These are phyloP conservation scores for Plantago major DNA, from an alignment of 257 asterid species.

Conservation along the genomic window DNA sequence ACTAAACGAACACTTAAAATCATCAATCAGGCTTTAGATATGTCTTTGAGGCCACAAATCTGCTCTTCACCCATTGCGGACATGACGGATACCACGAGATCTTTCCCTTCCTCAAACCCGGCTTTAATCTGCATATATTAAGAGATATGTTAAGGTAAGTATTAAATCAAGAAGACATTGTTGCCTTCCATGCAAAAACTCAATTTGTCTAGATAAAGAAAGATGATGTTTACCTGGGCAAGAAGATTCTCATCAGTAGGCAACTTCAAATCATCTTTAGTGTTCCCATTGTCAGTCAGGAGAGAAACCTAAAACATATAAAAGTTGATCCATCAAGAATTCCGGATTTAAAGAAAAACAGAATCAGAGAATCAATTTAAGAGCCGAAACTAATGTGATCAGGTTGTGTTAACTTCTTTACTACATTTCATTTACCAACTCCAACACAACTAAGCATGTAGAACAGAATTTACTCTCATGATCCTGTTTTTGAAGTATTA, in stretches of 20 bases:
- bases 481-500: too few species aligned
- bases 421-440: too few species aligned
- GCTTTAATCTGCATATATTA: conserved; percentile 16
- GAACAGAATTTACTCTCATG: too few species aligned
- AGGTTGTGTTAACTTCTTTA: too few species aligned
- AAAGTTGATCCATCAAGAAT: neutral
- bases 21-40: neutral
- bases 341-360: neutral
- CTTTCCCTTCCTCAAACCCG: conserved; percentile 29
- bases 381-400: too few species aligned
- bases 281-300: conserved; percentile 27
- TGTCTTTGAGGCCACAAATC: conserved; percentile 25
- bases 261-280: conserved; percentile 27
- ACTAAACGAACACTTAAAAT: too few species aligned
- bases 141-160: too few species aligned
- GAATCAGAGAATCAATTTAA: too few species aligned
- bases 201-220: neutral
- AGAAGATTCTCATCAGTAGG: conserved; percentile 29
- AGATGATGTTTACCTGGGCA: conserved; percentile 17
- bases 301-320: conserved; percentile 21
- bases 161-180: too few species aligned
- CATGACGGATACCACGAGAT: conserved; percentile 27
- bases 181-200: too few species aligned
- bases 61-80: conserved; percentile 28
- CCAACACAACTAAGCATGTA: too few species aligned